Base-by-base conservation (phyloP, 495 filamentous ascomycete genomes). In the Penicillium steckii region DNA sequence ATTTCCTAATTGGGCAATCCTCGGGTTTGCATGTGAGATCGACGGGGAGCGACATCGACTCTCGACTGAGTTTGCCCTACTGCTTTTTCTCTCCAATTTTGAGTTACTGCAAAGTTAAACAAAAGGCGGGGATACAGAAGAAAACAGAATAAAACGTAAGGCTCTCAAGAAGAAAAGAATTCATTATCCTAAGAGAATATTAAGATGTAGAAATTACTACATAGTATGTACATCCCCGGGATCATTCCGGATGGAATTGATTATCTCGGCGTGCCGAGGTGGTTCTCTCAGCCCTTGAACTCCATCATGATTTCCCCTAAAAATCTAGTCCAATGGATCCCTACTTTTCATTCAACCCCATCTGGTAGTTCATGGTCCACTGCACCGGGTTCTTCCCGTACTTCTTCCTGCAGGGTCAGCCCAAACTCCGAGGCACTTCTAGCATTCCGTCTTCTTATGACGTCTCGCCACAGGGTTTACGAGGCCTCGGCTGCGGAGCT, bases 351-450 rank as follows among this genome's bases (percentile, higher is more conserved):
- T 26, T n/a, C n/a, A n/a, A 9, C 40, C 56, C 48, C 37, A 48
- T 35, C 32, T 21, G 48, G 37, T 25, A 30, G 48, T 49, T 45
- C 50, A 49, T 41, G 50, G 22, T 42, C 57, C 53, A 60, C 57
- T 35, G 9, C 19, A 22, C 32, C 49, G 45, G 57, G 49, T 38
- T 43, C 35, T 44, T 55, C 29, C 50, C 56, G 44, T 27, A 29
- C 42, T 15, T 17, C n/a, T 18, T 12, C 46, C 52, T 51, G 37
- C 44, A 50, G 32, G 56, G 46, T 42, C 46, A 7, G 19, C 33
- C 23, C 40, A 23, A 46, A 49, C 46, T 30, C 50, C 53, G 32
- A 48, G 46, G 43, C 26, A 7, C 26, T 33, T 17, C 4, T 18
- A 12, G 45, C 30, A 22, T 32, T 8, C 30, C 32, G 10, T 27